Evolutionary conservation across 768 basidiomycete species (phyloP).

Genomic region (Auriscalpium orientale): DNA sequence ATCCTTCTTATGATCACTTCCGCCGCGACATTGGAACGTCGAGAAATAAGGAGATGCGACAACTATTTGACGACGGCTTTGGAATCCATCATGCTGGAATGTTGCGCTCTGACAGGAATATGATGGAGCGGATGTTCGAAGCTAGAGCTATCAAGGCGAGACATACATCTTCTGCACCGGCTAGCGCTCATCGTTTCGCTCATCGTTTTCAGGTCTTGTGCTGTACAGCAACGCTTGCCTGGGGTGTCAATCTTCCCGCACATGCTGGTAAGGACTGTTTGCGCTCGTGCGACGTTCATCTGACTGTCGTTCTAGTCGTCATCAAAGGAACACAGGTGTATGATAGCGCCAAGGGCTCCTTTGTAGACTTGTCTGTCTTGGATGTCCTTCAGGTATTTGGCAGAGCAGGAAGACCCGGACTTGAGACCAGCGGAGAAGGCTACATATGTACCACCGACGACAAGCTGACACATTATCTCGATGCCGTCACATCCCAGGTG

Average conservation of each 20-base stretch:
- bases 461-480: conserved; percentile 84
- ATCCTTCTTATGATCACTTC: conserved; percentile 72
- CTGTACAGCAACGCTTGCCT: conserved; percentile 96
- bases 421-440: conserved; percentile 91
- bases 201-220: conserved; percentile 73
- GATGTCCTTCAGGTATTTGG: conserved; percentile 98
- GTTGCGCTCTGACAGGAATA: conserved; percentile 87
- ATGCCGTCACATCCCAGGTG: conserved; percentile 83
- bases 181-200: not conserved
- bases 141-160: conserved; percentile 83
- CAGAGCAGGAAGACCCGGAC: conserved; percentile 81
- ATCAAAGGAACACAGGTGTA: conserved; percentile 99
- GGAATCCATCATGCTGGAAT: conserved; percentile 99
- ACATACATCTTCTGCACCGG: not conserved
- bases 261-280: conserved; percentile 65
- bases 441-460: conserved; percentile 95
- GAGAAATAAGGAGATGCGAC: conserved; percentile 94
- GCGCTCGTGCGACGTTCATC: not conserved
- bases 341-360: conserved; percentile 82
- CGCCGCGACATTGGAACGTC: conserved; percentile 73
- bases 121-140: conserved; percentile 93
- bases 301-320: conserved; percentile 44
- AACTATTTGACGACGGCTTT: conserved; percentile 85
- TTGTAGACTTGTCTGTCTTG: conserved; percentile 87
- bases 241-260: conserved; percentile 98